Conservation (phyloP, 257 asterid species). For the Salvia rosmarinus region DNA sequence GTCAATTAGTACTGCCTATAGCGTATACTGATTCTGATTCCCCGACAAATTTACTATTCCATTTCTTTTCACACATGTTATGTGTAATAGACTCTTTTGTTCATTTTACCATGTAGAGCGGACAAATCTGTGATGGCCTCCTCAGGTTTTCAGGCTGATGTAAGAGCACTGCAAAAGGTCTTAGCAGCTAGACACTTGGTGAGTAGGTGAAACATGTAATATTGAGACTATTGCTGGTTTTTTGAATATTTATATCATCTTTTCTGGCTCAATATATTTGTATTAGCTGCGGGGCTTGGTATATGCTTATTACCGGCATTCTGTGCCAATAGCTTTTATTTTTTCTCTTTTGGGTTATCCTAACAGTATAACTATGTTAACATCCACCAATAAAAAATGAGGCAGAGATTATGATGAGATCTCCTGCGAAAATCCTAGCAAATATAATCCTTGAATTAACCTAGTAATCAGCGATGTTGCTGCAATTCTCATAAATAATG, state of each 20-base stretch:
- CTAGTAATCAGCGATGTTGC: too few relatives aligned
- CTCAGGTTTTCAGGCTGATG: slow-evolving; percentile 98
- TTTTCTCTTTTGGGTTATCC: not conserved
- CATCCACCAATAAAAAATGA: not conserved
- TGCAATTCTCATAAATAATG: too few relatives aligned
- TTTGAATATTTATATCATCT: slow-evolving; percentile 4
- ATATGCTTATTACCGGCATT: not conserved
- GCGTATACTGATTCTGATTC: not conserved
- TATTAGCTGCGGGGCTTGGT: not conserved
- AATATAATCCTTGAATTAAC: too few relatives aligned
- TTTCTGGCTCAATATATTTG: not conserved
- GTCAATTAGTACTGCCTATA: slow-evolving; percentile 1
- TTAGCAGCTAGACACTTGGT: slow-evolving; percentile 63
- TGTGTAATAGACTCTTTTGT: slow-evolving; percentile 21
- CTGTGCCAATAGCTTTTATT: not conserved
- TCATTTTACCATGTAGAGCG: slow-evolving; percentile 56
- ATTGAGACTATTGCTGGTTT: not conserved
- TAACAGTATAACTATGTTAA: not conserved
- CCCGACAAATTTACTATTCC: not conserved
- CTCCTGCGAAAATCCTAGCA: too few relatives aligned
- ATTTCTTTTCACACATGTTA: not conserved
- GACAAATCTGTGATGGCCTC: slow-evolving; percentile 90
- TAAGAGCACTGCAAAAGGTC: slow-evolving; percentile 87
- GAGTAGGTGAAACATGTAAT: slow-evolving; percentile 28
- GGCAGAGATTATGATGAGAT: slow-evolving; percentile 4